Percentiles rank a stretch among this genome's conserved stretches.
Conservation (phyloP, 176 grass and related monocot species). For the Bonia amplexicaulis region DNA sequence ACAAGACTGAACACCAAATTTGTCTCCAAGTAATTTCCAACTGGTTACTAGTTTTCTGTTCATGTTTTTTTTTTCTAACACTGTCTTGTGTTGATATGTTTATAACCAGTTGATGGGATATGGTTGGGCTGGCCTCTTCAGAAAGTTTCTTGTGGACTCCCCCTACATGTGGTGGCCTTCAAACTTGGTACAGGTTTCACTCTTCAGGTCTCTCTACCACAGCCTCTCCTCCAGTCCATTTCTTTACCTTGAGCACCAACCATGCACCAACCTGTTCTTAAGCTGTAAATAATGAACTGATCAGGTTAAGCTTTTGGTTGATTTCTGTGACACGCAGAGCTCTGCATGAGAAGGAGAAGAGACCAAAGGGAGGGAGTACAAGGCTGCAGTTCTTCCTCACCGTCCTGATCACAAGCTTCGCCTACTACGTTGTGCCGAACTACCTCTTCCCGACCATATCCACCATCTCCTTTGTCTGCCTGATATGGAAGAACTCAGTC, state of each 20-base stretch:
- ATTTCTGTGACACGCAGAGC: slow-evolving; percentile 36
- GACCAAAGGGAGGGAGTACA: slow-evolving; percentile 45
- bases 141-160: slow-evolving; percentile 69
- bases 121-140: slow-evolving; percentile 83
- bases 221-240: not conserved
- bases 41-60: not conserved
- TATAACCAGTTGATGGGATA: slow-evolving; percentile 62
- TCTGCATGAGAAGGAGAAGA: slow-evolving; percentile 71
- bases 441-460: slow-evolving; percentile 74
- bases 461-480: slow-evolving; percentile 51
- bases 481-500: slow-evolving; percentile 56
- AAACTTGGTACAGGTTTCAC: slow-evolving; percentile 72
- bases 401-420: slow-evolving; percentile 54
- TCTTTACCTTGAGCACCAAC: not conserved
- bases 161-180: slow-evolving; percentile 95
- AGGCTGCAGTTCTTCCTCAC: slow-evolving; percentile 76
- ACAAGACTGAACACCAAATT: not conserved
- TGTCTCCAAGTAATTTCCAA: not conserved
- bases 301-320: not conserved
- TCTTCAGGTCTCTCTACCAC: slow-evolving; percentile 46
- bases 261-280: not conserved
- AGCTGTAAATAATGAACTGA: not conserved
- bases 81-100: slow-evolving; percentile 3
- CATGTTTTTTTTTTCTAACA: not conserved
- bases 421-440: slow-evolving; percentile 72